These are phyloP conservation scores for Avena eriantha DNA, from an alignment of 176 grass and related monocot genomes.

Conservation along the genomic window DNA sequence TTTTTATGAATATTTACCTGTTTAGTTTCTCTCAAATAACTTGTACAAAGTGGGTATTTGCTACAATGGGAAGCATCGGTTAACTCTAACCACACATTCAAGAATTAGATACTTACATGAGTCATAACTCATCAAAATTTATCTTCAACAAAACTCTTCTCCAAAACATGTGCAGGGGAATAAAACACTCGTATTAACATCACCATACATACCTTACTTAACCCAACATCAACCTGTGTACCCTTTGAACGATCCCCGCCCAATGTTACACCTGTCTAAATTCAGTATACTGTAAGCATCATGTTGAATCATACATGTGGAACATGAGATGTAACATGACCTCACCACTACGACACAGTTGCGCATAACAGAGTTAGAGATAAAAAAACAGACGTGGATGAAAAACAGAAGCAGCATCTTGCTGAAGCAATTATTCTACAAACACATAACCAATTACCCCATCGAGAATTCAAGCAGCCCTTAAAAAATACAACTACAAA, in stretches of 20 bases:
- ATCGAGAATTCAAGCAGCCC: background rate
- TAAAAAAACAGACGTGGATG: background rate
- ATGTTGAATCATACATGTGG: conserved; percentile 26
- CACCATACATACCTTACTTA: conserved; percentile 76
- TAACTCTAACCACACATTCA: background rate
- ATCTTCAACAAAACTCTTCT: conserved; percentile 19
- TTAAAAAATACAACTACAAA: background rate
- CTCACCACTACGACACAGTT: background rate
- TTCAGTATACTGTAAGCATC: conserved; percentile 47
- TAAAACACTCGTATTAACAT: background rate
- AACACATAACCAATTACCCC: background rate
- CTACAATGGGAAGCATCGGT: background rate
- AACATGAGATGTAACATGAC: background rate
- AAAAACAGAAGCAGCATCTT: conserved; percentile 10
- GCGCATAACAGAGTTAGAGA: background rate
- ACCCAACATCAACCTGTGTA: conserved; percentile 88
- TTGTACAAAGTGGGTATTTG: background rate
- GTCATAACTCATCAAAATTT: background rate
- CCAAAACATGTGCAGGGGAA: conserved; percentile 13
- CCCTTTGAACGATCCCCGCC: conserved; percentile 74
- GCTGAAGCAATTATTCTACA: conserved; percentile 4
- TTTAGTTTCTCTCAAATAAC: conserved; percentile 14
- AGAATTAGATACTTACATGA: conserved; percentile 1
- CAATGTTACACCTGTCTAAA: conserved; percentile 81
- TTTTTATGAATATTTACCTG: background rate